Percentiles rank a stretch among this genome's conserved stretches.
phyloP scores from a whole-genome alignment of 1,284 basidiomycete genomes.

The Earliella scabrosa region DNA sequence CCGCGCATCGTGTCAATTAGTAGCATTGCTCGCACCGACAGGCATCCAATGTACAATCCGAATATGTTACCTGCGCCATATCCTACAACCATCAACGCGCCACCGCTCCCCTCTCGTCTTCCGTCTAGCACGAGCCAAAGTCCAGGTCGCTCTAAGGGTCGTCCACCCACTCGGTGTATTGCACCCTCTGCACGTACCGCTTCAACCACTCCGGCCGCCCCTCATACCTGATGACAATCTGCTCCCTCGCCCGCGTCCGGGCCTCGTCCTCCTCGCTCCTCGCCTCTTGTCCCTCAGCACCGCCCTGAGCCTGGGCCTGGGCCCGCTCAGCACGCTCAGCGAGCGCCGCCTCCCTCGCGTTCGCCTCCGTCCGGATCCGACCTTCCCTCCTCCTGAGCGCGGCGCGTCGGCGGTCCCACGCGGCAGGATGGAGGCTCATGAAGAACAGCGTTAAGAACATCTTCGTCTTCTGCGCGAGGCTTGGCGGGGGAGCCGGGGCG shows the following conservation, averaged over 20 bases:
- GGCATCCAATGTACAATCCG: slow-evolving; percentile 11
- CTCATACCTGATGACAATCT: slow-evolving; percentile 51
- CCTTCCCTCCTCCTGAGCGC: slow-evolving; percentile 69
- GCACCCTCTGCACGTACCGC: slow-evolving; percentile 67
- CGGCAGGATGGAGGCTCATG: slow-evolving; percentile 71
- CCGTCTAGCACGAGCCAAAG: background rate
- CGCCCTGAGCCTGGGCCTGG: slow-evolving; percentile 32
- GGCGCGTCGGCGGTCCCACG: slow-evolving; percentile 72
- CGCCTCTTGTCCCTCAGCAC: background rate
- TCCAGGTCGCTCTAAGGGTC: slow-evolving; percentile 41
- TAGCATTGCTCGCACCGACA: slow-evolving; percentile 5
- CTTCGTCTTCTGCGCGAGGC: slow-evolving; percentile 50
- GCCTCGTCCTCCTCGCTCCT: slow-evolving; percentile 35
- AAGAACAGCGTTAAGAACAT: slow-evolving; percentile 64
- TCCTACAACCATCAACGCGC: background rate
- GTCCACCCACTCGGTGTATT: slow-evolving; percentile 71
- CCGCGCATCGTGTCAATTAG: too few species aligned
- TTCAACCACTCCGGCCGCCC: slow-evolving; percentile 65
- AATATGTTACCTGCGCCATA: background rate
- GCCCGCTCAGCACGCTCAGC: slow-evolving; percentile 22
- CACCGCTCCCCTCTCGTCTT: background rate
- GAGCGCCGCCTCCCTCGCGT: slow-evolving; percentile 44
- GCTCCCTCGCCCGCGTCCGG: slow-evolving; percentile 42
- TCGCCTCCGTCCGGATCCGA: slow-evolving; percentile 67
- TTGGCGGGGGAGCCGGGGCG: slow-evolving; percentile 40